phyloP scores from a whole-genome alignment of 1,284 basidiomycete genomes.

The Porogramme epimiltina region DNA sequence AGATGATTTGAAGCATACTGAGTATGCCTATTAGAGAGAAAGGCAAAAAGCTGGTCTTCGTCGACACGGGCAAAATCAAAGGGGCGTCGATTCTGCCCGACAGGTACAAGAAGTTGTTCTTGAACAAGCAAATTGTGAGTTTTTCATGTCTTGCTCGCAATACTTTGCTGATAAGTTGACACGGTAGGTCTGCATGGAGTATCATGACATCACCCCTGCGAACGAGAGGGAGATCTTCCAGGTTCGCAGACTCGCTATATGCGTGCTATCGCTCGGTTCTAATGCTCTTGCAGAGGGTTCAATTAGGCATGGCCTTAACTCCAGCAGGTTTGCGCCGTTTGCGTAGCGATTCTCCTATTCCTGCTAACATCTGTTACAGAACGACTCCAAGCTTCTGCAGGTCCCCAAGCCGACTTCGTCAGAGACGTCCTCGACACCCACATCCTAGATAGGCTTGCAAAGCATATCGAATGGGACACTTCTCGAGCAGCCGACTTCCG shows the following conservation, averaged over 20 bases:
- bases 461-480: conserved; percentile 57
- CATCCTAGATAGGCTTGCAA: conserved; percentile 42
- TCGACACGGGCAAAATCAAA: conserved; percentile 35
- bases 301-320: conserved; percentile 78
- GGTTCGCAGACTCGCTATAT: too few relatives aligned
- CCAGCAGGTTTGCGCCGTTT: conserved; percentile 47
- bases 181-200: conserved; percentile 63
- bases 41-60: conserved; percentile 58
- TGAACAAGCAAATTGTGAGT: conserved; percentile 62
- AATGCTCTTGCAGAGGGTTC: conserved; percentile 67
- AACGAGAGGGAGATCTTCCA: conserved; percentile 80
- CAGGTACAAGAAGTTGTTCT: conserved; percentile 54
- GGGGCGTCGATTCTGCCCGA: conserved; percentile 45
- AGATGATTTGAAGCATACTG: too few relatives aligned
- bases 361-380: conserved; percentile 37
- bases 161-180: not conserved
- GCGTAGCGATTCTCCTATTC: not conserved
- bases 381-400: conserved; percentile 65
- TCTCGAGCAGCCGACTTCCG: conserved; percentile 66
- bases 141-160: not conserved
- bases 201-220: conserved; percentile 56
- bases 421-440: conserved; percentile 50
- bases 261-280: too few relatives aligned
- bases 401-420: conserved; percentile 53
- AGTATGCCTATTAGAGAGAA: conserved; percentile 32